Conservation (phyloP, 306 rosid species). For the Fagus sylvatica region DNA sequence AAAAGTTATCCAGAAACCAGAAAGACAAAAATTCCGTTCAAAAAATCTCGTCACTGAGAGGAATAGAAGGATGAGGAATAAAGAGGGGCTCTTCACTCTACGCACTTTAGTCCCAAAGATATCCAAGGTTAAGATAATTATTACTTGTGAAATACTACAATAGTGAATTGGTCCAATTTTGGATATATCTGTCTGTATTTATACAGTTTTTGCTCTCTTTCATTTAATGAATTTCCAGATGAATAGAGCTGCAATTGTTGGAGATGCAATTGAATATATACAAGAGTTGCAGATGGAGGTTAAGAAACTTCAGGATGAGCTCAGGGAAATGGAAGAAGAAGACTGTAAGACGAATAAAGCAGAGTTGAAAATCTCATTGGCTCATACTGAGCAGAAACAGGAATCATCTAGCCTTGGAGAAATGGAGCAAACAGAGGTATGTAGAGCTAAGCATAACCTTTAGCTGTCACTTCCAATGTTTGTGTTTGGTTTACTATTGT, state of each 20-base stretch:
- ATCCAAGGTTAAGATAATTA: constrained; percentile 58
- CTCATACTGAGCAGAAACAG: constrained; percentile 29
- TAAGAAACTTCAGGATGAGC: constrained; percentile 51
- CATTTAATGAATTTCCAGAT: constrained; percentile 46
- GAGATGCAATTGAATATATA: constrained; percentile 70
- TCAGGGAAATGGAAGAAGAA: constrained; percentile 47
- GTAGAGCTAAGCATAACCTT: constrained; percentile 3
- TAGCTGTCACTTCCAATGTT: background rate
- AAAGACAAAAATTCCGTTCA: constrained; percentile 41
- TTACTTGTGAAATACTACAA: background rate
- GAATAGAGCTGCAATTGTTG: constrained; percentile 66
- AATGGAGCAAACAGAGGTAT: constrained; percentile 42
- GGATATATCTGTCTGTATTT: constrained; percentile 3
- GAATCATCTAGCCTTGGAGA: constrained; percentile 26
- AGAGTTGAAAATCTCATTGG: constrained; percentile 18
- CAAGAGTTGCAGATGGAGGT: constrained; percentile 52
- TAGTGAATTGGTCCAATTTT: background rate
- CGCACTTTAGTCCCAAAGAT: constrained; percentile 85
- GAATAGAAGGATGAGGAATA: constrained; percentile 72
- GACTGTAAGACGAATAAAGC: constrained; percentile 30
- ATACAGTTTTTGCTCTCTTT: constrained; percentile 11
- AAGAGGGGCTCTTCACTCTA: constrained; percentile 47
- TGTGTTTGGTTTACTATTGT: background rate
- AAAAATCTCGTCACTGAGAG: constrained; percentile 80
- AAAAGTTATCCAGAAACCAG: constrained; percentile 29